Base-by-base conservation (phyloP, 148 eudicot genomes). In the Nyssa sinensis region DNA sequence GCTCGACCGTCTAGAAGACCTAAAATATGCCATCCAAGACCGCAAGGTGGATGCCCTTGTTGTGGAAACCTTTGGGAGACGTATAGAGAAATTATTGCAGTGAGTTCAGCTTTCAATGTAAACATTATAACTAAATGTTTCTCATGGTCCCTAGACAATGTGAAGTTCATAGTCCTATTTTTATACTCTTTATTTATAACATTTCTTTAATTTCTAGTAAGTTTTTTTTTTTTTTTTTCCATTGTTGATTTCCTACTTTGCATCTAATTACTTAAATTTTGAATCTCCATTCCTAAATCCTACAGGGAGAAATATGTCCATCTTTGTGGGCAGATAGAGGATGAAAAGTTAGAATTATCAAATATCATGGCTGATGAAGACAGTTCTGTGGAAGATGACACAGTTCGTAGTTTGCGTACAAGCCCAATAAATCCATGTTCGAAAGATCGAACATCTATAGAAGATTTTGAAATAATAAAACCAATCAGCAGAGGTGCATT, bases 401-500 rank as follows among this genome's bases (percentile, higher is more conserved):
- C 82, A 44, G 69, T 78, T 32, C 91, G 99, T 59, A 96, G 98
- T 84, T 72, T 93, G 81, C 94, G 94, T 67, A 85, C 98, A 79
- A 96, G 99, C 81, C 99, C 99, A 62, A 78, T 89, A 55, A 89
- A 88, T 84, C 84, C 89, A 29, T 77, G 86, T 66, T 85, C 93
- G 19, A 91, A 88, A 81, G 98, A 89, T 67, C 81, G 99, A 25
- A 96, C 99, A 78, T 91, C 97, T 62, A 96, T 96, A 57, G 97
- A 93, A 83, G 97, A 93, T 82, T 96, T 96, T 81, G 99, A 96
- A 83, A 96, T 96, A 27, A 93, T 96, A 51, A 96, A 93, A 83
- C 99, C 99, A 79, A 93, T 96, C 70, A 96, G 99, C 75, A 92
- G 99, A 91, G 99, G 99, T 29, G 98, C 99, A 63, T 96, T 89